phyloP scores from a whole-genome alignment of 768 basidiomycete species.

The Russula sp. region DNA sequence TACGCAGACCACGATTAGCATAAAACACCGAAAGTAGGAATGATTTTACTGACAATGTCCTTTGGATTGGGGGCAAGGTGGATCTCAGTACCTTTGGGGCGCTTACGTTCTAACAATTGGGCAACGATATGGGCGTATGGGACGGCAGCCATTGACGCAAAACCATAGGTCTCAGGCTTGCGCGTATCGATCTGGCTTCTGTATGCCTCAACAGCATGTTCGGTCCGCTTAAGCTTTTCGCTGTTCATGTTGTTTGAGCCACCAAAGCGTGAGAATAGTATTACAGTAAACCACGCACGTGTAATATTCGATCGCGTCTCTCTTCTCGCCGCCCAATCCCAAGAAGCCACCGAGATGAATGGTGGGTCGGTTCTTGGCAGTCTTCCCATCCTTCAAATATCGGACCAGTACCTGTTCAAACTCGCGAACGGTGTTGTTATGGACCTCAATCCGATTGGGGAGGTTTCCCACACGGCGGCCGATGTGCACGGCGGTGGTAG shows the following conservation, averaged over 20 bases:
- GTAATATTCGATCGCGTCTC: slow-evolving; percentile 91
- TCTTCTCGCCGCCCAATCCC: slow-evolving; percentile 77
- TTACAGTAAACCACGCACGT: slow-evolving; percentile 55
- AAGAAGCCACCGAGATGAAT: slow-evolving; percentile 72
- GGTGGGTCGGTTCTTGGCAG: slow-evolving; percentile 75
- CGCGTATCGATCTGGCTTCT: slow-evolving; percentile 63
- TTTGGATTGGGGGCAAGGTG: slow-evolving; percentile 81
- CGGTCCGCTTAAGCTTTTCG: slow-evolving; percentile 50
- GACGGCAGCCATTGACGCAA: slow-evolving; percentile 84
- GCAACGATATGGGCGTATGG: slow-evolving; percentile 86
- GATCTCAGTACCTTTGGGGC: slow-evolving; percentile 64
- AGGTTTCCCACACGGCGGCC: slow-evolving; percentile 82
- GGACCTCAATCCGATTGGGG: slow-evolving; percentile 84
- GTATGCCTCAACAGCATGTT: slow-evolving; percentile 64
- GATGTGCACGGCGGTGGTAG: slow-evolving; percentile 85
- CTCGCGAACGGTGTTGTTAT: slow-evolving; percentile 90
- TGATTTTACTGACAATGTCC: slow-evolving; percentile 55
- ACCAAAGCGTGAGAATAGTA: not conserved
- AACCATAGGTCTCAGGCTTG: slow-evolving; percentile 85
- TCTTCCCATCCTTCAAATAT: slow-evolving; percentile 77
- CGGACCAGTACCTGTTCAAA: slow-evolving; percentile 84
- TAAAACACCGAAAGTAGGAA: not conserved
- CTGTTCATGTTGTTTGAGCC: slow-evolving; percentile 23
- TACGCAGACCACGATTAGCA: slow-evolving; percentile 25
- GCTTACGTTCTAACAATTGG: slow-evolving; percentile 56